Percentiles rank a stretch among this genome's conserved stretches.
Conservation (phyloP, 495 filamentous ascomycete species). For the Penicillium samsonianum region DNA sequence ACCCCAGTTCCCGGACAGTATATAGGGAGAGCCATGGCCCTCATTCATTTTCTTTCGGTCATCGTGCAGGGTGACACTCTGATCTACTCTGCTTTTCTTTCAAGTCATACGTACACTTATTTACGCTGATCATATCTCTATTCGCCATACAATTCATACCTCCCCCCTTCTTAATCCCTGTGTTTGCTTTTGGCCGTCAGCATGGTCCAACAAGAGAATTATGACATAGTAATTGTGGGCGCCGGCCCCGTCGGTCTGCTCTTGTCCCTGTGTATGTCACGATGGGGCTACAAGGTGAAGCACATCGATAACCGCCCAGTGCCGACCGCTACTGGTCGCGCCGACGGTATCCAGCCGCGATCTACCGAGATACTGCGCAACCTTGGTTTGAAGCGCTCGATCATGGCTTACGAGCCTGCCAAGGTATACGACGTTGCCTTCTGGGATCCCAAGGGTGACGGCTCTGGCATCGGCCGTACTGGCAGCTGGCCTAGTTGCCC, state of each 20-base stretch:
- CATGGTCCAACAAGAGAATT: constrained; percentile 52
- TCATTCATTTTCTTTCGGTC: constrained; percentile 11
- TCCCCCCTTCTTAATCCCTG: neutral
- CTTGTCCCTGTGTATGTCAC: constrained; percentile 75
- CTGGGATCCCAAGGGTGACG: constrained; percentile 57
- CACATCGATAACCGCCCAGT: constrained; percentile 66
- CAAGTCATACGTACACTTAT: constrained; percentile 3
- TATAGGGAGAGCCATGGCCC: constrained; percentile 36
- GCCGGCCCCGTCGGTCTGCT: constrained; percentile 87
- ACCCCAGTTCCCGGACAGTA: constrained; percentile 29
- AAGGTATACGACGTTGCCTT: constrained; percentile 70
- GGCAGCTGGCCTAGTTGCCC: constrained; percentile 66
- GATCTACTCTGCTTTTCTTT: neutral
- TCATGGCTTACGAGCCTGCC: constrained; percentile 65
- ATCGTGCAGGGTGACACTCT: constrained; percentile 14
- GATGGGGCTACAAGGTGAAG: constrained; percentile 70
- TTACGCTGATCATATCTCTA: neutral
- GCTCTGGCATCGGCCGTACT: constrained; percentile 58
- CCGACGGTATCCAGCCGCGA: constrained; percentile 76
- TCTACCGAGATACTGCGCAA: constrained; percentile 68
- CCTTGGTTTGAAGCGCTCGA: constrained; percentile 62
- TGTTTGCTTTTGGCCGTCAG: constrained; percentile 15
- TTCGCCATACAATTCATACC: constrained; percentile 2
- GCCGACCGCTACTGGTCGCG: constrained; percentile 65
- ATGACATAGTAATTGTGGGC: constrained; percentile 82